phyloP scores from a whole-genome alignment of 2,329 filamentous ascomycete species.

The Trichoderma citrinoviride region DNA sequence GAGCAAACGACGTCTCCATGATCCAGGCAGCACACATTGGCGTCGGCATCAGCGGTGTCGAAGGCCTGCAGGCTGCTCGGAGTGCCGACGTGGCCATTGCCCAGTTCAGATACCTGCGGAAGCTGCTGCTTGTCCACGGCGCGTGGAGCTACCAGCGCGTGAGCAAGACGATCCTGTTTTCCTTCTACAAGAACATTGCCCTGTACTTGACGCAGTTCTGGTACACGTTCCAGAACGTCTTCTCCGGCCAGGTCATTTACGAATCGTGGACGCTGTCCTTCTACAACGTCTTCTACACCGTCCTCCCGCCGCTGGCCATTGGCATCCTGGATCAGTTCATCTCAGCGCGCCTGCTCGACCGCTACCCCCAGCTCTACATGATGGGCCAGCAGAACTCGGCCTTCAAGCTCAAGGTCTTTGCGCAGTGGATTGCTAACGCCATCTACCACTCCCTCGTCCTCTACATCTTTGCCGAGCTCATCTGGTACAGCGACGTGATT shows the following conservation, averaged over 20 bases:
- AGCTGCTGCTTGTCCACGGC: constrained; percentile 90
- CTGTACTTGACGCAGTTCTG: constrained; percentile 99
- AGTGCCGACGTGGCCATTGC: constrained; percentile 95
- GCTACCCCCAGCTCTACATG: constrained; percentile 93
- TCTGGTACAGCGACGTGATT: constrained; percentile 79
- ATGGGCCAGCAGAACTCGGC: constrained; percentile 91
- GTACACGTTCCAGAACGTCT: constrained; percentile 98
- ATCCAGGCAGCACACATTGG: constrained; percentile 98
- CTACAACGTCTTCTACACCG: constrained; percentile 98
- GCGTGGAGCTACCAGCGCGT: constrained; percentile 97
- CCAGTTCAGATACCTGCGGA: constrained; percentile 92
- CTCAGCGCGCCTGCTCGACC: constrained; percentile 85
- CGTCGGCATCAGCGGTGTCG: constrained; percentile 93
- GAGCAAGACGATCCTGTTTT: constrained; percentile 95
- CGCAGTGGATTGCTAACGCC: constrained; percentile 88
- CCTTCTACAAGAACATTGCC: constrained; percentile 99
- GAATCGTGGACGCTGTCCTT: constrained; percentile 99
- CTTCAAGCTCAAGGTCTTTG: constrained; percentile 90
- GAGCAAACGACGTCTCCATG: constrained; percentile 99
- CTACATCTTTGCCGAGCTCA: constrained; percentile 79
- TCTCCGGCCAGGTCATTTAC: constrained; percentile 96
- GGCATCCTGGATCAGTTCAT: constrained; percentile 98
- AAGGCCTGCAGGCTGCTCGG: constrained; percentile 93
- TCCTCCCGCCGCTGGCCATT: constrained; percentile 87
- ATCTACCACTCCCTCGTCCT: constrained; percentile 93